Base-by-base conservation (phyloP, 2,329 filamentous ascomycete genomes). In the Xylaria sp. region DNA sequence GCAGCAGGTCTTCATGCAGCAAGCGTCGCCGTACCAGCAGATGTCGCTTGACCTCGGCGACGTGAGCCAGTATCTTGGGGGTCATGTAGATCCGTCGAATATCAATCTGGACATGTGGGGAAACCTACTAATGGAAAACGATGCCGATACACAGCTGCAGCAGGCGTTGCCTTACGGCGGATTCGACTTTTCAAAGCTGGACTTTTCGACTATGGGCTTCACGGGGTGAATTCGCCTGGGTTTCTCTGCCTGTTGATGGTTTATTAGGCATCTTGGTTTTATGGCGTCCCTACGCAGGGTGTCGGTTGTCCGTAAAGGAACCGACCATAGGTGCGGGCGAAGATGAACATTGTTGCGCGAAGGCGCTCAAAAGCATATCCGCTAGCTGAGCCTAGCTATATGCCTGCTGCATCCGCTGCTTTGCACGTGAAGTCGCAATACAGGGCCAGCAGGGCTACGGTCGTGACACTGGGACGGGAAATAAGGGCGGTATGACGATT, bases 61-160 rank as follows among this genome's bases (percentile, higher is more conserved):
- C 17, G 48, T 63, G 33, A 62, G 38, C n/a, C 57, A 54, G 29
- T 64, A 46, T 21, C 49, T 67, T 1, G 60, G 25, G 4, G 19
- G 25, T 4, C 44, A 53, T 27, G 13, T 33, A 11, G 55, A 55
- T 19, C 35, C 44, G 15, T 15, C 54, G 13, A 60, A 37, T 29
- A 37, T 64, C 21, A 55, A 25, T 37, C n/a, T 63, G 13, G 65
- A 66, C 37, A 67, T 67, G 60, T 67, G 63, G 65, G 65, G 60
- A 8, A 63, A 63, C 23, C 17, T 65, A 31, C 35, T 44, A 40
- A 60, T 60, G 51, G 62, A 65, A 40, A 37, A 51, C 2, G 62
- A 60, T 10, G 49, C 31, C 11, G 21, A 51, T 38, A 13, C 9
- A 9, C 46, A 49, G 11, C n/a, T n/a, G n/a, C 55, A 62, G 56